Percentiles rank a stretch among this genome's conserved stretches.
These are phyloP conservation scores for Saccharomycopsis microspora DNA, from an alignment of 805 yeast genomes.

Conservation along the genomic window DNA sequence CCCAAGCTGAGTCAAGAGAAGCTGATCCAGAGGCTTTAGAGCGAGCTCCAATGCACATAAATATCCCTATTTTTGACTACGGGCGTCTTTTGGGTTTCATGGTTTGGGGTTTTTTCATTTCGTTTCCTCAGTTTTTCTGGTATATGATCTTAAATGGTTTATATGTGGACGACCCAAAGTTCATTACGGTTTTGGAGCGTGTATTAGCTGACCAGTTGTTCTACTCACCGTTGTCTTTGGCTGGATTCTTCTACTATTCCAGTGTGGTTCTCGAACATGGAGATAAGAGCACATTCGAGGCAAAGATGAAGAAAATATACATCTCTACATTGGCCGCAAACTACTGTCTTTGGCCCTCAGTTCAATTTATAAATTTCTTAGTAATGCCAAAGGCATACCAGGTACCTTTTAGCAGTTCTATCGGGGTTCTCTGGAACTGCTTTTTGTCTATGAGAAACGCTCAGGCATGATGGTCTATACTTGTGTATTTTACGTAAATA, in stretches of 20 bases:
- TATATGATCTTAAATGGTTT: slow-evolving; percentile 67
- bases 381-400: slow-evolving; percentile 63
- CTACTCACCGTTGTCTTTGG: slow-evolving; percentile 78
- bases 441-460: slow-evolving; percentile 77
- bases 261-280: slow-evolving; percentile 74
- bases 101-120: slow-evolving; percentile 77
- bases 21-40: neutral
- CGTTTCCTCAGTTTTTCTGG: slow-evolving; percentile 85
- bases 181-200: slow-evolving; percentile 74
- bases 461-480: neutral
- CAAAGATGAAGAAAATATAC: slow-evolving; percentile 56
- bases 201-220: slow-evolving; percentile 84
- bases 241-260: slow-evolving; percentile 73
- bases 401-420: slow-evolving; percentile 80
- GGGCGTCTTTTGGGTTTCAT: slow-evolving; percentile 68
- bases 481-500: too few species aligned
- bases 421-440: slow-evolving; percentile 92
- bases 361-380: slow-evolving; percentile 65
- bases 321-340: slow-evolving; percentile 56
- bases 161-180: slow-evolving; percentile 72
- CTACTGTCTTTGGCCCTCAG: slow-evolving; percentile 73
- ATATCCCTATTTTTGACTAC: slow-evolving; percentile 40
- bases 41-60: slow-evolving; percentile 10
- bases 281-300: slow-evolving; percentile 46
- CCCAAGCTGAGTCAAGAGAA: slow-evolving; percentile 14